phyloP scores from a whole-genome alignment of 2,329 filamentous ascomycete genomes.

The Diaporthe citri region DNA sequence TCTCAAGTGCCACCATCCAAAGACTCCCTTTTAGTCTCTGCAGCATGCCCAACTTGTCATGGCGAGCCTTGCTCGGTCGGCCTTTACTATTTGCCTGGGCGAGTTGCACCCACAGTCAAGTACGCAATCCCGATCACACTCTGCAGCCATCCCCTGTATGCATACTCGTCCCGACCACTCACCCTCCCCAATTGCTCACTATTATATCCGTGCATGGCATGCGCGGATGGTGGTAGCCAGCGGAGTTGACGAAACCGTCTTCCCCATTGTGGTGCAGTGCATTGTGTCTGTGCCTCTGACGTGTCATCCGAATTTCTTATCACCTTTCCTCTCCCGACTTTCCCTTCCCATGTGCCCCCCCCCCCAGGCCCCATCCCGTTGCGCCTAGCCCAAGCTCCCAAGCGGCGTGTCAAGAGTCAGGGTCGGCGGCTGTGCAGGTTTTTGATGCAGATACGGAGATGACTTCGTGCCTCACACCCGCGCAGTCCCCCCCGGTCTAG shows the following conservation, averaged over 20 bases:
- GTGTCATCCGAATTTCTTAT: constrained; percentile 43
- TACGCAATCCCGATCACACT: constrained; percentile 38
- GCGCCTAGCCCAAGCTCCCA: constrained; percentile 24
- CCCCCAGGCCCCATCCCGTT: constrained; percentile 12
- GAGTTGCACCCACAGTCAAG: constrained; percentile 33
- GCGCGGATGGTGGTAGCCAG: constrained; percentile 30
- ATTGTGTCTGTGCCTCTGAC: constrained; percentile 46
- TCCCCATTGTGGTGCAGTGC: constrained; percentile 32
- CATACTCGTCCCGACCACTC: constrained; percentile 27
- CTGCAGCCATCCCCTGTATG: constrained; percentile 36
- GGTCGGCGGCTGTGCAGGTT: constrained; percentile 27
- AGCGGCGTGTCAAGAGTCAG: constrained; percentile 32
- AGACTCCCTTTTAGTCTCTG: constrained; percentile 12
- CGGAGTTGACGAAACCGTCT: constrained; percentile 30
- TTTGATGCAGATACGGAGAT: constrained; percentile 28
- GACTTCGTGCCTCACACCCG: constrained; percentile 36
- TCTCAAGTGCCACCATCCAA: constrained; percentile 7
- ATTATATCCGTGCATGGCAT: constrained; percentile 35
- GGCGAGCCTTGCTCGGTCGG: constrained; percentile 11
- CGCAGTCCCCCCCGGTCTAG: constrained; percentile 32
- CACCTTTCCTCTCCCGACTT: constrained; percentile 14
- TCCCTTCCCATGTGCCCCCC: constrained; percentile 12
- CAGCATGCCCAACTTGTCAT: constrained; percentile 32
- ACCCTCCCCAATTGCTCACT: constrained; percentile 19
- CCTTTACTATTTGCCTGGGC: constrained; percentile 29